Evolutionary conservation across 441 rosid species (phyloP).

Genomic region (Erodium trifolium): DNA sequence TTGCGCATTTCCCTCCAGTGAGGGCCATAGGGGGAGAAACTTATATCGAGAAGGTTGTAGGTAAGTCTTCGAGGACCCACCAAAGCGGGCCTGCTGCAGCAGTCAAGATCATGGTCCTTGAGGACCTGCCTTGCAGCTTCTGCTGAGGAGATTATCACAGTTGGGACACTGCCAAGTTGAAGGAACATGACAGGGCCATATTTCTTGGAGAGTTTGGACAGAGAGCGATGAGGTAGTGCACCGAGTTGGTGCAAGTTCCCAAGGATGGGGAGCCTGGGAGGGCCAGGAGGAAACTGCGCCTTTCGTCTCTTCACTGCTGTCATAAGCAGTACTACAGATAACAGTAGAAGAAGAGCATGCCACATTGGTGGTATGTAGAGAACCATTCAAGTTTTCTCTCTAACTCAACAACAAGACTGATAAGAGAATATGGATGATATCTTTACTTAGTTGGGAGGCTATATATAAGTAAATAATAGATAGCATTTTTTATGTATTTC

Average conservation of each 20-base stretch:
- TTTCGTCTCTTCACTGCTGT: too few species aligned
- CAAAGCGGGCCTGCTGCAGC: slow-evolving; percentile 39
- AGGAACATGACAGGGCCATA: slow-evolving; percentile 5
- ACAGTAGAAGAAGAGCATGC: too few species aligned
- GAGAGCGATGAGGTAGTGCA: slow-evolving; percentile 26
- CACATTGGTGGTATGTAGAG: too few species aligned
- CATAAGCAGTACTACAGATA: too few species aligned
- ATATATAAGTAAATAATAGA: too few species aligned
- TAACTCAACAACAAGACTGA: too few species aligned
- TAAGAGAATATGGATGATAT: too few species aligned
- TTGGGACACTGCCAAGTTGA: slow-evolving; percentile 17
- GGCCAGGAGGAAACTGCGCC: neutral
- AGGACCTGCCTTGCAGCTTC: slow-evolving; percentile 31
- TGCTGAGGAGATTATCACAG: slow-evolving; percentile 26
- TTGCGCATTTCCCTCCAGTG: too few species aligned
- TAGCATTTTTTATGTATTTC: too few species aligned
- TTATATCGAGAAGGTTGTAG: slow-evolving; percentile 33
- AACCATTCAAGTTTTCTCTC: too few species aligned
- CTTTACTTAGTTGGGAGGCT: too few species aligned
- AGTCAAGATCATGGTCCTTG: slow-evolving; percentile 36
- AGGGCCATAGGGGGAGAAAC: slow-evolving; percentile 32
- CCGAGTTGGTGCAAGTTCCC: slow-evolving; percentile 38
- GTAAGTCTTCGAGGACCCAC: slow-evolving; percentile 26
- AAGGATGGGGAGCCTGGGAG: slow-evolving; percentile 19
- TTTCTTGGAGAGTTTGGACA: slow-evolving; percentile 19